These are phyloP conservation scores for Plectranthus barbatus DNA, from an alignment of 257 asterid genomes.

Conservation along the genomic window DNA sequence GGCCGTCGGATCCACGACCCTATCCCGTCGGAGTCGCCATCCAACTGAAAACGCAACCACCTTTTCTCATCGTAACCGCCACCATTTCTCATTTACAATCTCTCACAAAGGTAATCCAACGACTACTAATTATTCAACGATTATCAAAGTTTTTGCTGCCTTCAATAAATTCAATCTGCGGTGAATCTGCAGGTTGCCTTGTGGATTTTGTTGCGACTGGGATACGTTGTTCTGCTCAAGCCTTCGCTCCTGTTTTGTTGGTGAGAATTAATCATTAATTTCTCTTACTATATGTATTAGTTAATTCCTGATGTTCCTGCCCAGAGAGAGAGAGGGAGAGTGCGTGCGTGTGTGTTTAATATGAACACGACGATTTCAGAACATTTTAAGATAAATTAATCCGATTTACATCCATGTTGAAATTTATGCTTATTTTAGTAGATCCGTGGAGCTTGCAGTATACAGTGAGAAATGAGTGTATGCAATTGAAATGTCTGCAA, in stretches of 20 bases:
- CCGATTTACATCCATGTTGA: neutral
- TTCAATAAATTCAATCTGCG: neutral
- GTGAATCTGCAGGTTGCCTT: constrained; percentile 8
- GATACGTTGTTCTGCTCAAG: constrained; percentile 6
- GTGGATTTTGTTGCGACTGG: constrained; percentile 8
- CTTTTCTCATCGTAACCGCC: constrained; percentile 21
- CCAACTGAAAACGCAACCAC: constrained; percentile 4
- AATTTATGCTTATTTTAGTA: neutral
- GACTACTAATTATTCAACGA: neutral
- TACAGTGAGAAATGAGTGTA: no score
- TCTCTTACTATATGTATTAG: neutral
- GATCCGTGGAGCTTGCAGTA: no score
- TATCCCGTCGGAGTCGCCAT: constrained; percentile 32
- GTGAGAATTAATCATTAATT: constrained; percentile 2
- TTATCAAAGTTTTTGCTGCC: neutral
- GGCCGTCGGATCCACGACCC: constrained; percentile 21
- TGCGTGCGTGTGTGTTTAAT: neutral
- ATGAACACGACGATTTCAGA: neutral
- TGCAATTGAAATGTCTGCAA: no score
- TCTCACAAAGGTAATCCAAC: neutral
- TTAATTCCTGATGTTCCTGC: neutral
- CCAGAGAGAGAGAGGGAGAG: neutral
- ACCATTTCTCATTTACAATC: neutral
- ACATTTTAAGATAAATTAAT: neutral
- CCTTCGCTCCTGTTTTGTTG: neutral